These are phyloP conservation scores for Venturia carpophila DNA, from an alignment of 2,329 filamentous ascomycete genomes.

Conservation along the genomic window DNA sequence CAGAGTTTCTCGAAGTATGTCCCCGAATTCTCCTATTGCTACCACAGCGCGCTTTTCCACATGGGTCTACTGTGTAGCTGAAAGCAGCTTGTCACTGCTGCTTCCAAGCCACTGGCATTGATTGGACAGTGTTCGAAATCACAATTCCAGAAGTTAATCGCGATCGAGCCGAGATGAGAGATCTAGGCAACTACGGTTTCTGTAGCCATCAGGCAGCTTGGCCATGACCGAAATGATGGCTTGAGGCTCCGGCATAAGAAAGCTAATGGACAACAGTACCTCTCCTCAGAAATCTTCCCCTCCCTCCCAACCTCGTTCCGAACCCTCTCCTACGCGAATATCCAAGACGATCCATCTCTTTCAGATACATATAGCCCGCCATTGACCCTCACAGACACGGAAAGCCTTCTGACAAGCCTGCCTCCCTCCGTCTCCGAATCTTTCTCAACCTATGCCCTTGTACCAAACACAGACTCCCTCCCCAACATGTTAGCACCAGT, in stretches of 20 bases:
- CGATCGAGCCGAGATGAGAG: not conserved
- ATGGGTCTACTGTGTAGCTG: not conserved
- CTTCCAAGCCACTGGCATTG: not conserved
- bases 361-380: constrained; percentile 51
- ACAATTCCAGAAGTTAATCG: not conserved
- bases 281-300: constrained; percentile 61
- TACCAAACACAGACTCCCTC: constrained; percentile 30
- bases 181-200: too few species aligned
- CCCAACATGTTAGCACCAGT: constrained; percentile 55
- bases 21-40: not conserved
- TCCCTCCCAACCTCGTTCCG: constrained; percentile 55
- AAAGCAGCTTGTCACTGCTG: not conserved
- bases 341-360: constrained; percentile 43
- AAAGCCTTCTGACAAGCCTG: constrained; percentile 45
- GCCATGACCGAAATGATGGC: not conserved
- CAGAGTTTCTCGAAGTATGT: constrained; percentile 65
- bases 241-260: constrained; percentile 9
- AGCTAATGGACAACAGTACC: constrained; percentile 43
- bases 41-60: not conserved
- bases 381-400: constrained; percentile 44
- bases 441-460: constrained; percentile 58
- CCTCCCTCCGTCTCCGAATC: constrained; percentile 58
- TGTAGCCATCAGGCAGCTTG: constrained; percentile 11
- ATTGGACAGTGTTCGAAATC: not conserved
- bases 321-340: constrained; percentile 52